Conservation (phyloP, 164 flowering plant genomes). For the Liriodendron chinense region DNA sequence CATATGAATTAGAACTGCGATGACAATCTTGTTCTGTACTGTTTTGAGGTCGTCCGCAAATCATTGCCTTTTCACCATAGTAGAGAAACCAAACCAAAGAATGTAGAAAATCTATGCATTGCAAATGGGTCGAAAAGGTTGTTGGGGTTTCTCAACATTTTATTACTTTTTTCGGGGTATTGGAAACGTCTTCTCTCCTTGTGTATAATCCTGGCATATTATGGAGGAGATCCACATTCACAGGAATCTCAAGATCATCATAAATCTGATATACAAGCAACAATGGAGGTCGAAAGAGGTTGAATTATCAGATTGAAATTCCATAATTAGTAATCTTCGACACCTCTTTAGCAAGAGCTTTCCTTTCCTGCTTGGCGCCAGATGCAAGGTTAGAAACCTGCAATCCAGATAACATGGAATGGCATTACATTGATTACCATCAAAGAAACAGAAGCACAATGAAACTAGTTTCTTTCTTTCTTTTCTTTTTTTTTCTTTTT, state of each 20-base stretch:
- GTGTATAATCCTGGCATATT: not conserved
- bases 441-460: not conserved
- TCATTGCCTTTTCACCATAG: too few species aligned
- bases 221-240: not conserved
- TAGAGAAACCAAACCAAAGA: too few species aligned
- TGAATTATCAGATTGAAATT: conserved; percentile 60
- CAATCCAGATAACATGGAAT: conserved; percentile 1
- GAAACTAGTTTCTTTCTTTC: not conserved
- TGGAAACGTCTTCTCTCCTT: not conserved
- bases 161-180: not conserved
- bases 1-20: too few species aligned
- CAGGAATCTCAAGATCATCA: not conserved
- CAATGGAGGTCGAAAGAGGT: not conserved
- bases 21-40: too few species aligned
- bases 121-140: too few species aligned
- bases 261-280: not conserved
- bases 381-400: conserved; percentile 78
- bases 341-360: conserved; percentile 62
- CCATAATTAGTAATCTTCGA: conserved; percentile 81
- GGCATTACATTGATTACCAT: too few species aligned
- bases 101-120: too few species aligned
- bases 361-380: conserved; percentile 67
- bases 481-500: too few species aligned
- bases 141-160: not conserved
- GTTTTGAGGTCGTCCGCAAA: too few species aligned